These are phyloP conservation scores for Nidularia sp. DNA, from an alignment of 768 basidiomycete species.

Conservation along the genomic window DNA sequence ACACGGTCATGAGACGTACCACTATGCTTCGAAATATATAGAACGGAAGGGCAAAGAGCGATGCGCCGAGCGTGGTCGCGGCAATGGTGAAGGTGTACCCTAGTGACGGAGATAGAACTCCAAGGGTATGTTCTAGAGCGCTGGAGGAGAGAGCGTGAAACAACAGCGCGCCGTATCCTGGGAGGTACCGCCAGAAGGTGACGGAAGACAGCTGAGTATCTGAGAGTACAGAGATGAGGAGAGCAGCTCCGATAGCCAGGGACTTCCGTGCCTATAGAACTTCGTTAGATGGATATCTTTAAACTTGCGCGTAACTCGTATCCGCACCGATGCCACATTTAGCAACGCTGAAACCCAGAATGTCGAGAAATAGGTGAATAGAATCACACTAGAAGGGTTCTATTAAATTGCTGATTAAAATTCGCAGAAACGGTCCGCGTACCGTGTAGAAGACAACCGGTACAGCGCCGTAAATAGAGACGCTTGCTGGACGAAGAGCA, in stretches of 20 bases:
- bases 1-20: slow-evolving; percentile 31
- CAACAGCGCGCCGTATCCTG: slow-evolving; percentile 64
- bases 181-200: slow-evolving; percentile 40
- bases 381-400: slow-evolving; percentile 45
- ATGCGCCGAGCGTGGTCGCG: slow-evolving; percentile 57
- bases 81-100: slow-evolving; percentile 54
- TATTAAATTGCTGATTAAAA: no score
- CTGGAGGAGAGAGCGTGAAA: slow-evolving; percentile 57
- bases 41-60: slow-evolving; percentile 57
- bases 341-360: slow-evolving; percentile 60
- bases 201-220: slow-evolving; percentile 44
- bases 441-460: slow-evolving; percentile 67
- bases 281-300: background rate
- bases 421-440: slow-evolving; percentile 11
- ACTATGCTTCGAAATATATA: slow-evolving; percentile 57
- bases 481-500: slow-evolving; percentile 66
- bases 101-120: slow-evolving; percentile 52
- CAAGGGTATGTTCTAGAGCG: slow-evolving; percentile 59
- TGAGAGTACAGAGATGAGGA: slow-evolving; percentile 51
- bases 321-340: slow-evolving; percentile 42
- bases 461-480: slow-evolving; percentile 67
- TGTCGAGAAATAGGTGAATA: slow-evolving; percentile 68
- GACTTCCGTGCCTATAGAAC: slow-evolving; percentile 44
- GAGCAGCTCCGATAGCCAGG: slow-evolving; percentile 39
- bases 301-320: background rate